A percentile compares a stretch with the other conserved stretches of the same genome.
These are phyloP conservation scores for Suillus paluster DNA, from an alignment of 768 basidiomycete species.

Conservation along the genomic window DNA sequence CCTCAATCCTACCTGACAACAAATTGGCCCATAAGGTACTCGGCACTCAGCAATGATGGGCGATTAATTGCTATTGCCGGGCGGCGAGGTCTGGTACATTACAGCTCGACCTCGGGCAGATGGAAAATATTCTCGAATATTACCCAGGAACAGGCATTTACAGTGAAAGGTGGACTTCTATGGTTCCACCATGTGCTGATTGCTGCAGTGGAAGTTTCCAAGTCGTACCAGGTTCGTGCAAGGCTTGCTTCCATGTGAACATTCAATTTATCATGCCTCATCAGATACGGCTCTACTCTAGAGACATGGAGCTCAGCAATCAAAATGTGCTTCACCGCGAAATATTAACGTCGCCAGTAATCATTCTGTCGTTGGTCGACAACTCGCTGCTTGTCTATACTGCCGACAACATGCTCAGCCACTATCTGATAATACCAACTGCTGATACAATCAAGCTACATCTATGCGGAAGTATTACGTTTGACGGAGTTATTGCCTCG, in stretches of 20 bases:
- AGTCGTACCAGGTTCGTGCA: slow-evolving; percentile 69
- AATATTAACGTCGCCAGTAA: slow-evolving; percentile 72
- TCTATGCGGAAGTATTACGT: slow-evolving; percentile 93
- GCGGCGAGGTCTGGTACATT: slow-evolving; percentile 87
- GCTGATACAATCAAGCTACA: slow-evolving; percentile 83
- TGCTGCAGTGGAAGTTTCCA: slow-evolving; percentile 83
- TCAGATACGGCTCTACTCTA: slow-evolving; percentile 91
- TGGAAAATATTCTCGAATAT: slow-evolving; percentile 91
- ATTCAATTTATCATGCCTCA: slow-evolving; percentile 6
- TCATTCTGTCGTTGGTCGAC: slow-evolving; percentile 91
- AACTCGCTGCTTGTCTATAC: slow-evolving; percentile 95
- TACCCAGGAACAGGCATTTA: slow-evolving; percentile 84
- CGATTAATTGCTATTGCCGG: slow-evolving; percentile 93
- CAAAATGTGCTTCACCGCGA: slow-evolving; percentile 86
- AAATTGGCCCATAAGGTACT: slow-evolving; percentile 95
- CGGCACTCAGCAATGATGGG: slow-evolving; percentile 88
- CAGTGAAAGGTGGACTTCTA: slow-evolving; percentile 86
- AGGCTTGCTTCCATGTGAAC: slow-evolving; percentile 3
- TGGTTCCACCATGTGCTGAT: slow-evolving; percentile 98
- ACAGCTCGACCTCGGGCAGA: slow-evolving; percentile 90
- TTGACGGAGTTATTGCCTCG: slow-evolving; percentile 84
- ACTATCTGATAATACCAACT: slow-evolving; percentile 90
- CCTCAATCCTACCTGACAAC: slow-evolving; percentile 86
- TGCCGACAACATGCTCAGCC: slow-evolving; percentile 89
- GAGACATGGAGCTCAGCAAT: slow-evolving; percentile 85